phyloP scores from a whole-genome alignment of 176 grass and related monocot genomes.

The Melocanna baccifera region DNA sequence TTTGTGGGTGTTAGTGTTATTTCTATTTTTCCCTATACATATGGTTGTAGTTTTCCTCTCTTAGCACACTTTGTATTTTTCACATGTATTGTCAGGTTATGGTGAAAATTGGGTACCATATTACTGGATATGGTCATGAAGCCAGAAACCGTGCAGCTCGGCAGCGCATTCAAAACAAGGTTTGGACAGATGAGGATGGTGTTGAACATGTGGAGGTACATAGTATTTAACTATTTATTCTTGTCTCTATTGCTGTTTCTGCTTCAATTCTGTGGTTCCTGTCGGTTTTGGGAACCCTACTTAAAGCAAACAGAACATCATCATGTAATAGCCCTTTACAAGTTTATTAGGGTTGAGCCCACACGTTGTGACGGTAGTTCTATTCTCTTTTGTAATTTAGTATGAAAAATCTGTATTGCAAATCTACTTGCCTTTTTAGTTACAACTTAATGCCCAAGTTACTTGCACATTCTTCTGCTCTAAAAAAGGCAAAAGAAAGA shows the following conservation, averaged over 20 bases:
- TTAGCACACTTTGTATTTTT: constrained; percentile 11
- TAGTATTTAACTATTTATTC: too few relatives aligned
- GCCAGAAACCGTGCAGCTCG: constrained; percentile 86
- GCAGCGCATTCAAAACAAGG: constrained; percentile 76
- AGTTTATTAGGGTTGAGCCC: too few relatives aligned
- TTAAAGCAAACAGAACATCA: too few relatives aligned
- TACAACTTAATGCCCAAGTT: background rate
- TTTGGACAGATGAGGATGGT: constrained; percentile 96
- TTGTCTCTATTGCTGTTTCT: too few relatives aligned
- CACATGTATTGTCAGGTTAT: constrained; percentile 49
- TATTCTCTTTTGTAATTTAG: too few relatives aligned
- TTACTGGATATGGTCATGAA: constrained; percentile 98
- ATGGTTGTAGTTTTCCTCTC: constrained; percentile 18
- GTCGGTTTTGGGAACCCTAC: too few relatives aligned
- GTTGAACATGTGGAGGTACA: constrained; percentile 97
- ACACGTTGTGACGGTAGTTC: too few relatives aligned
- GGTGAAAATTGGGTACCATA: constrained; percentile 72
- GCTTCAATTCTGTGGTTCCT: too few relatives aligned
- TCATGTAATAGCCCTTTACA: too few relatives aligned
- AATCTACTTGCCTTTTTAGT: constrained; percentile 3
- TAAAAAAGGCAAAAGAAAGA: background rate
- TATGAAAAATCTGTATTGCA: too few relatives aligned
- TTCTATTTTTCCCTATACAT: background rate
- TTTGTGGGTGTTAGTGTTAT: constrained; percentile 21
- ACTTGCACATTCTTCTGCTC: background rate